A percentile compares a stretch with the other conserved stretches of the same genome.
Evolutionary conservation across 1,284 basidiomycete genomes (phyloP).

Genomic region (Pseudozyma pruni): DNA sequence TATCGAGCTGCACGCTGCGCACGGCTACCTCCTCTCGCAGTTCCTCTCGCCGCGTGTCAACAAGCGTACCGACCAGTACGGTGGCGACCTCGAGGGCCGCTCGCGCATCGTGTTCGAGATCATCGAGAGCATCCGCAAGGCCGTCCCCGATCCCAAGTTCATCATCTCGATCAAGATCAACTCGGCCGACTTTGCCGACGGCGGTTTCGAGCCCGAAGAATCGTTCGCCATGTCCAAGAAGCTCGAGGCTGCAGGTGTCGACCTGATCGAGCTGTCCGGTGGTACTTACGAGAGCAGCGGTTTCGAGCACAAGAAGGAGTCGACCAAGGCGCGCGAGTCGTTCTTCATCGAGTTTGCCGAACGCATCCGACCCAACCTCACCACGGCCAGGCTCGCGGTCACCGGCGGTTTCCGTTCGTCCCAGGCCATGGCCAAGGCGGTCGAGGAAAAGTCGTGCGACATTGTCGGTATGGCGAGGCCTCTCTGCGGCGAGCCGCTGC

Average conservation of each 20-base stretch:
- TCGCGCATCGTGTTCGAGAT: constrained; percentile 76
- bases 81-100: constrained; percentile 67
- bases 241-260: constrained; percentile 70
- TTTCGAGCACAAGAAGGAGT: constrained; percentile 66
- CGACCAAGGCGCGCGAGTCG: constrained; percentile 70
- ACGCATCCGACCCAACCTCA: constrained; percentile 47
- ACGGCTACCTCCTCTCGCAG: constrained; percentile 85
- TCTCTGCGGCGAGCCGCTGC: constrained; percentile 42
- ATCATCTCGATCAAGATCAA: constrained; percentile 84
- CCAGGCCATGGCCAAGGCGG: constrained; percentile 73
- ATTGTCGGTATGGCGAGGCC: constrained; percentile 48
- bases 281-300: constrained; percentile 85
- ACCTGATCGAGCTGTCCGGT: constrained; percentile 87
- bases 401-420: constrained; percentile 82
- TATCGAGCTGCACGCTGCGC: constrained; percentile 85
- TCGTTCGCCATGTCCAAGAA: constrained; percentile 75
- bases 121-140: constrained; percentile 74
- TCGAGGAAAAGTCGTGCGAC: constrained; percentile 54
- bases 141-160: constrained; percentile 74
- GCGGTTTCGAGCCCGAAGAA: constrained; percentile 70
- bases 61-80: constrained; percentile 75
- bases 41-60: constrained; percentile 85
- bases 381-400: constrained; percentile 74
- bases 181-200: constrained; percentile 80
- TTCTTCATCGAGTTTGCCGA: constrained; percentile 70